A percentile compares a stretch with the other conserved stretches of the same genome.
phyloP scores from a whole-genome alignment of 768 basidiomycete species.

The Megacollybia marginata region DNA sequence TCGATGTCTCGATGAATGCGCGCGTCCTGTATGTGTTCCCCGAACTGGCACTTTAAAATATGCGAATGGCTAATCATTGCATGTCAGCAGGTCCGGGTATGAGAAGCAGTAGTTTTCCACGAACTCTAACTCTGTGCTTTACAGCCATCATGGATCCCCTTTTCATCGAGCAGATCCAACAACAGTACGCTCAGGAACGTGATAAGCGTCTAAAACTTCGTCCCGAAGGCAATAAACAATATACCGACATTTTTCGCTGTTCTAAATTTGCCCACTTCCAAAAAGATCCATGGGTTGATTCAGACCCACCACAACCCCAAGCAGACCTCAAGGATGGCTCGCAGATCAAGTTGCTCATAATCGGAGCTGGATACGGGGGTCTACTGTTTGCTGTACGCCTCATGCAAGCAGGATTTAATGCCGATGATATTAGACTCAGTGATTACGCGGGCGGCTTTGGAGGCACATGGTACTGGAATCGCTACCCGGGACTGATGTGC shows the following conservation, averaged over 20 bases:
- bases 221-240: slow-evolving; percentile 5
- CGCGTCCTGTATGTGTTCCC: too few relatives aligned
- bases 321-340: background rate
- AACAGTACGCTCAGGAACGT: slow-evolving; percentile 6
- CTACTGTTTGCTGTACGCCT: slow-evolving; percentile 1
- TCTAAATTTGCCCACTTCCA: background rate
- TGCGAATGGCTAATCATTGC: too few relatives aligned
- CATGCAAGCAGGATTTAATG: slow-evolving; percentile 7
- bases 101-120: too few relatives aligned
- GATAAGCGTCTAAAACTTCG: slow-evolving; percentile 5
- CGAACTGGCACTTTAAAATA: too few relatives aligned
- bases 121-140: too few relatives aligned
- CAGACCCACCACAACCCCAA: background rate
- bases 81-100: too few relatives aligned
- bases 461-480: slow-evolving; percentile 14
- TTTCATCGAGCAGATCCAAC: background rate
- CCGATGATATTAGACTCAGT: slow-evolving; percentile 6
- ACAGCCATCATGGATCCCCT: too few relatives aligned
- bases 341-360: background rate
- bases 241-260: background rate
- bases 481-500: slow-evolving; percentile 14
- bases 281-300: background rate
- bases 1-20: too few relatives aligned
- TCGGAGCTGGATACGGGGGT: background rate
- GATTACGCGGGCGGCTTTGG: slow-evolving; percentile 12